Evolutionary conservation across 805 yeast genomes (phyloP), one percentile per base, ranked within the genome.

Genomic region (Sugiyamaella marilandica): DNA sequence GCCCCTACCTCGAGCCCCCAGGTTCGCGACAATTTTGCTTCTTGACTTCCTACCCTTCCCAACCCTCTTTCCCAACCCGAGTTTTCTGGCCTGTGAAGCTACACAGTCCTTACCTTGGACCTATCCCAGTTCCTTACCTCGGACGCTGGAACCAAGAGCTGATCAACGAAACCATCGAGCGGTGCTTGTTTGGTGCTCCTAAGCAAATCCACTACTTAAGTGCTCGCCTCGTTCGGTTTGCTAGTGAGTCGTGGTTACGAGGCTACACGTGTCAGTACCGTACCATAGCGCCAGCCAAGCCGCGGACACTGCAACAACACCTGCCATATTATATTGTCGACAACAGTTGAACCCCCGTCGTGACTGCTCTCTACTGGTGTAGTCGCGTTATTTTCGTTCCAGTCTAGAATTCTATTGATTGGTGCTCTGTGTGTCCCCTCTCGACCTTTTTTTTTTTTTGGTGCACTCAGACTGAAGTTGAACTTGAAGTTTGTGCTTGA

Each of bases 101-200:
- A 16, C 43, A n/a, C 24, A 39, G 43, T 39, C 43, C 43, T 29
- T 45, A 45, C 47, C 47, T 32, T 45, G 47, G 47, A 45, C 47
- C 47, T 45, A 29, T 45, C 47, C 47, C 47, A 29, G 47, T 29
- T 45, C 47, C 47, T 45, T 45, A 45, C 47, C 47, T 45, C 37
- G 37, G 47, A 18, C 18, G 21, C 47, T 32, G 21, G 26, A 43
- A 32, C 10, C 34, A 18, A 43, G 33, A 19, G 46, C 26, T 26
- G 31, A 43, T 24, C 29, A 24, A 24, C 29, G 29, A 24, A 24
- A 24, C 7, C 7, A 24, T 7, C 29, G 29, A 24, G 29, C 7
- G 29, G 29, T 24, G 29, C 29, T n/a, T 24, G 29, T 24, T 24
- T 24, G 29, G 29, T 24, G 29, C 7, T 24, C n/a, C n/a, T n/a